These are phyloP conservation scores for Chalciporus chontae DNA, from an alignment of 768 basidiomycete genomes.

Conservation along the genomic window DNA sequence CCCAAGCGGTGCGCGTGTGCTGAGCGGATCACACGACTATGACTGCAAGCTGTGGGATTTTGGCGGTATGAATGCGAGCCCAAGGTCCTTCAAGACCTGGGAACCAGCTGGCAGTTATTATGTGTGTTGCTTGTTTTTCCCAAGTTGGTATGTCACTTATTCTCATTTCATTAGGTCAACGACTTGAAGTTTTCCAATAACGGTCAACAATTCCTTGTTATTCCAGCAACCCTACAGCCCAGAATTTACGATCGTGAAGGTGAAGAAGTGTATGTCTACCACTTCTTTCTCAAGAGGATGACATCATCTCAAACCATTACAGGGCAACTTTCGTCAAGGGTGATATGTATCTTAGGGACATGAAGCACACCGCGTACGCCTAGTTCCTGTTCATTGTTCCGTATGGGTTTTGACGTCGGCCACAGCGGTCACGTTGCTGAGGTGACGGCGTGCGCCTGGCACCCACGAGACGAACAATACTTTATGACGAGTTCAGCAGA, in stretches of 20 bases:
- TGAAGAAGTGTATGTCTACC: conserved; percentile 74
- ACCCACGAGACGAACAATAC: conserved; percentile 76
- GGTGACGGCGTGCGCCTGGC: conserved; percentile 86
- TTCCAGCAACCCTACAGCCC: conserved; percentile 85
- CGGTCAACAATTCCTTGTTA: conserved; percentile 79
- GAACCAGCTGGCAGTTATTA: conserved; percentile 93
- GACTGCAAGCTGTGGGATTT: conserved; percentile 99
- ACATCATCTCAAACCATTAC: conserved; percentile 50
- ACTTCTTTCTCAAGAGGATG: conserved; percentile 20
- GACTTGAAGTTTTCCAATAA: conserved; percentile 88
- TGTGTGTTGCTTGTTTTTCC: conserved; percentile 39
- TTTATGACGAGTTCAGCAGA: conserved; percentile 96
- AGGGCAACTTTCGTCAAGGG: conserved; percentile 87
- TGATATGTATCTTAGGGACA: conserved; percentile 96
- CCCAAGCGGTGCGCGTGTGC: conserved; percentile 87
- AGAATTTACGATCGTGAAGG: conserved; percentile 92
- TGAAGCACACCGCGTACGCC: conserved; percentile 95
- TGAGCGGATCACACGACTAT: conserved; percentile 94
- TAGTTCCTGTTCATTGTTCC: conserved; percentile 6
- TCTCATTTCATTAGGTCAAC: conserved; percentile 57
- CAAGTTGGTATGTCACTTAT: background rate
- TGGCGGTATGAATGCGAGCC: conserved; percentile 89
- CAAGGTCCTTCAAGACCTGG: conserved; percentile 95
- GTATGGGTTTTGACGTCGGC: conserved; percentile 4
- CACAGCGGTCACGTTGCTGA: conserved; percentile 92